A percentile compares a stretch with the other conserved stretches of the same genome.
phyloP scores from a whole-genome alignment of 495 filamentous ascomycete genomes.

The Penicillium arizonense region DNA sequence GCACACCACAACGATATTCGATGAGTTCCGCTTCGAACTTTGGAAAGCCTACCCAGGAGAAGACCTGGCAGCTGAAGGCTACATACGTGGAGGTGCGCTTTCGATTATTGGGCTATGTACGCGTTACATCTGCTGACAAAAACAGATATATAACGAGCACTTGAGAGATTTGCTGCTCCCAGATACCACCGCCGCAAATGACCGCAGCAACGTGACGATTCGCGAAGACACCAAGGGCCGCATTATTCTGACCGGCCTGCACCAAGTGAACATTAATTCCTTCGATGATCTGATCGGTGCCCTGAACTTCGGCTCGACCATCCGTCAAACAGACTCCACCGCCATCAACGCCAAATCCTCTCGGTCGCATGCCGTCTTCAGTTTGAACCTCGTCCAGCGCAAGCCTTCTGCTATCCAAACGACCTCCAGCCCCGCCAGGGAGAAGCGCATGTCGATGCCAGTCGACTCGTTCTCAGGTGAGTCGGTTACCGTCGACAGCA shows the following conservation, averaged over 20 bases:
- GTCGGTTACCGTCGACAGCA: conserved; percentile 90
- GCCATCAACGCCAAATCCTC: conserved; percentile 98
- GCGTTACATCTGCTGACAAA: conserved; percentile 5
- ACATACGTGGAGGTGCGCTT: conserved; percentile 84
- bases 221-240: conserved; percentile 94
- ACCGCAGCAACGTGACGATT: conserved; percentile 76
- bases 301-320: conserved; percentile 87
- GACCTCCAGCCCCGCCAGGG: conserved; percentile 52
- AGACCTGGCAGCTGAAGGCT: conserved; percentile 90
- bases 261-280: conserved; percentile 85
- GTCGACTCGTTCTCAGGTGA: conserved; percentile 74
- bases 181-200: conserved; percentile 63
- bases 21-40: conserved; percentile 54
- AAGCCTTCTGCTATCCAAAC: conserved; percentile 55
- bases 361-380: conserved; percentile 98
- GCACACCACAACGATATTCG: conserved; percentile 81
- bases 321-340: conserved; percentile 97
- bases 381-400: conserved; percentile 87
- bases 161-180: conserved; percentile 86
- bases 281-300: conserved; percentile 87
- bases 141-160: conserved; percentile 93
- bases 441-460: conserved; percentile 90
- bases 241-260: conserved; percentile 87
- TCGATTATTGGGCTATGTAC: background rate
- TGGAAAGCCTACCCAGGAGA: conserved; percentile 56